Base-by-base conservation (phyloP, 129 eudicot species). In the Lactuca sativa region DNA sequence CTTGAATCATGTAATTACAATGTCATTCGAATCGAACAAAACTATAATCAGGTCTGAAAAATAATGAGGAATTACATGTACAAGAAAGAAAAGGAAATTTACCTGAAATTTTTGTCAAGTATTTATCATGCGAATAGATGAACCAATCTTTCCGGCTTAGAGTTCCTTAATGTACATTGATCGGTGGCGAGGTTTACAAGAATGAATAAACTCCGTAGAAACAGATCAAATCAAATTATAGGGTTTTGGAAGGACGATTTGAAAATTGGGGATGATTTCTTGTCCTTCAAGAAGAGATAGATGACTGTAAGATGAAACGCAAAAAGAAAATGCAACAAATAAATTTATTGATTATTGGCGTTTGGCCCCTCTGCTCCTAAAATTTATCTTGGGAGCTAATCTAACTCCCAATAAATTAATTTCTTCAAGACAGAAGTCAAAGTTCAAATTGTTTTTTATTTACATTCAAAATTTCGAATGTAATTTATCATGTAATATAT, bases 221-320 rank as follows among this genome's bases (percentile, higher is more conserved):
- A 3, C 7, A 30, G 14, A 66, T 32, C 16, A 31, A 31, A 56
- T 66, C 7, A 34, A 36, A 67, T 33, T 36, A 14, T 25, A 75
- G 74, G 80, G 80, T 75, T 75, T 75, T 75, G 74, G 79, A 66
- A 66, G 61, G 67, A 74, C 30, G 36, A 48, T 59, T 48, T 67
- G 31, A 59, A 67, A 49, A 2, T 75, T 48, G 74, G 80, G 68
- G 4, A 33, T 32, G 47, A 58, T 67, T 75, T 67, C 44, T 75
- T 67, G 80, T 67, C 56, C 74, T 75, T 75, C 74, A 66, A 66
- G 78, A 66, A 65, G 51, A 69, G 71, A 34, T 12, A 5, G 38
- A 48, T 51, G 54, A 65, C 33, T 18, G 34, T 47, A 60, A 41
- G 32, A 37, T 37, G 57, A 70, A 70, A 57, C 65, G 71, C 55